Evolutionary conservation across 2,329 filamentous ascomycete species (phyloP).

Genomic region (Paraphaeosphaeria sporulosa): DNA sequence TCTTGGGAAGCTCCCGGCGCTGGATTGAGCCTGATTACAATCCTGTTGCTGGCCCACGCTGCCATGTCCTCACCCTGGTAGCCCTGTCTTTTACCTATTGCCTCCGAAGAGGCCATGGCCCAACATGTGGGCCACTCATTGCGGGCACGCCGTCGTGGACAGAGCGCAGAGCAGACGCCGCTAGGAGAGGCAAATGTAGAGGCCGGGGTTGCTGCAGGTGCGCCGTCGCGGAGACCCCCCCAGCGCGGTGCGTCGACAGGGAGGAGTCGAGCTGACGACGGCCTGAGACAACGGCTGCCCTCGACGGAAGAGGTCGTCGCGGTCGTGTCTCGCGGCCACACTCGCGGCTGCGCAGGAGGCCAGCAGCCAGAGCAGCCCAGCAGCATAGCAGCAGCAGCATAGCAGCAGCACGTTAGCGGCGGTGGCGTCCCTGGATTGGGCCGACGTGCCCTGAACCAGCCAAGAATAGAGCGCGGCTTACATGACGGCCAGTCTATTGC

Average conservation of each 20-base stretch:
- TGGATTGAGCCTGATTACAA: background rate
- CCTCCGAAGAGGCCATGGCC: background rate
- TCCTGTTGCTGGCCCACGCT: no score
- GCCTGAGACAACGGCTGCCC: no score
- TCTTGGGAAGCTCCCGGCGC: no score
- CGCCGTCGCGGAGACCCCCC: background rate
- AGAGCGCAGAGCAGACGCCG: background rate
- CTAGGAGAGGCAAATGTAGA: background rate
- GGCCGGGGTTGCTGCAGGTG: background rate
- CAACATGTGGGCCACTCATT: background rate
- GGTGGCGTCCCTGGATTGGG: slow-evolving; percentile 2
- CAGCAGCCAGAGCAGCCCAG: no score
- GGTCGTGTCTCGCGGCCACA: background rate
- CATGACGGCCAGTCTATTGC: slow-evolving; percentile 8
- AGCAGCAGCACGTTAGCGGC: background rate
- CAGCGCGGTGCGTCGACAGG: background rate
- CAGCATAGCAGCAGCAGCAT: no score
- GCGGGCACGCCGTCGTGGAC: background rate
- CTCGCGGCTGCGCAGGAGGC: no score
- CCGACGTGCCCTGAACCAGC: background rate
- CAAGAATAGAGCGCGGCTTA: slow-evolving; percentile 1
- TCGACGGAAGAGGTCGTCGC: no score
- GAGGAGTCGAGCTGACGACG: background rate
- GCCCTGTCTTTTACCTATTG: background rate
- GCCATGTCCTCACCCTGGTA: background rate